Evolutionary conservation across 257 asterid genomes (phyloP).

Genomic region (Petrea volubilis): DNA sequence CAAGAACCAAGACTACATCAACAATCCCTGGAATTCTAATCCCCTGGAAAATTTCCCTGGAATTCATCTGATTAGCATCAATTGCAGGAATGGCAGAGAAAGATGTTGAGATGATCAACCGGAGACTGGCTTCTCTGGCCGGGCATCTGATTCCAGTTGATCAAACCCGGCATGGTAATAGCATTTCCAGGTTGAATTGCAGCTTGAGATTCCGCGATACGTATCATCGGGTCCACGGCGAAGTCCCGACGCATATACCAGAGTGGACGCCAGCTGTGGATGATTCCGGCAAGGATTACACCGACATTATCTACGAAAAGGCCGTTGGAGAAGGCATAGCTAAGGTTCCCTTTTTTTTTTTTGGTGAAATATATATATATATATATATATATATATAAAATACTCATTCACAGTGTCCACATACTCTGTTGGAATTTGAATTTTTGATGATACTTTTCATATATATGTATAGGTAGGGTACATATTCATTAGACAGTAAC

Average conservation of each 20-base stretch:
- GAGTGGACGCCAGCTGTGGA: constrained; percentile 63
- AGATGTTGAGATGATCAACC: constrained; percentile 40
- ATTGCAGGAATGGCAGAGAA: constrained; percentile 48
- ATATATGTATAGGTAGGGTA: too few species aligned
- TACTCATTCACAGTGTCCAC: too few species aligned
- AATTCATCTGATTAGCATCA: background rate
- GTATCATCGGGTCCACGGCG: constrained; percentile 77
- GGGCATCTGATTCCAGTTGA: constrained; percentile 66
- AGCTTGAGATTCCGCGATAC: constrained; percentile 63
- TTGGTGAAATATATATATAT: too few species aligned
- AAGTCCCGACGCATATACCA: constrained; percentile 64
- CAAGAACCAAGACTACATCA: too few species aligned
- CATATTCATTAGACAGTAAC: too few species aligned
- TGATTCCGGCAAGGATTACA: constrained; percentile 68
- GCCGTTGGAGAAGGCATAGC: constrained; percentile 92
- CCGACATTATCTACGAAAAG: constrained; percentile 83
- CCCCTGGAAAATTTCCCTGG: too few species aligned
- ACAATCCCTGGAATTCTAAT: background rate
- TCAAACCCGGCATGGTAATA: constrained; percentile 13
- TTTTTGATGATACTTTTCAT: too few species aligned
- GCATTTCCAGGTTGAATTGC: constrained; percentile 44
- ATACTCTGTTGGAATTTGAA: too few species aligned
- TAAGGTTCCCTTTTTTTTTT: constrained; percentile 46
- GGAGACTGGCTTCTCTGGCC: constrained; percentile 63
- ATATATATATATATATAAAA: too few species aligned